Evolutionary conservation across 2,329 filamentous ascomycete genomes (phyloP).

Genomic region (Aaosphaeria arxii): DNA sequence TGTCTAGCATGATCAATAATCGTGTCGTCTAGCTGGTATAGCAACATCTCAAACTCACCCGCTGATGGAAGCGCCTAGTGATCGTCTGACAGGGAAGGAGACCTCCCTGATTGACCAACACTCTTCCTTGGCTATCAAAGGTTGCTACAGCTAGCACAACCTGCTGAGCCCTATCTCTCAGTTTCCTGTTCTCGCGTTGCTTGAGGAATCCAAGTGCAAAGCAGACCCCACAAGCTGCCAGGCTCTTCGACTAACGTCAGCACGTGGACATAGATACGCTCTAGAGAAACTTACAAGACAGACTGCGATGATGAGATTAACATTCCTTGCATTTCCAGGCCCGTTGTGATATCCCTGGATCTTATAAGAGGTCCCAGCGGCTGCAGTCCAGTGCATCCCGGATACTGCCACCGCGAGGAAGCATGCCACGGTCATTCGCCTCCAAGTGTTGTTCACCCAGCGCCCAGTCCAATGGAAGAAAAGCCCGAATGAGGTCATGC

Average conservation of each 20-base stretch:
- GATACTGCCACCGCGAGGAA: conserved; percentile 72
- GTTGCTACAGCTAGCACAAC: conserved; percentile 59
- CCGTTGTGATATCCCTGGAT: conserved; percentile 47
- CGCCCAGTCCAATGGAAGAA: conserved; percentile 75
- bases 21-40: background rate
- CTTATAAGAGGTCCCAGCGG: conserved; percentile 67
- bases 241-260: conserved; percentile 26
- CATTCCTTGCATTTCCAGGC: conserved; percentile 48
- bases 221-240: conserved; percentile 39
- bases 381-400: conserved; percentile 84
- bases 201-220: conserved; percentile 35
- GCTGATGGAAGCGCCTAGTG: conserved; percentile 55
- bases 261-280: conserved; percentile 43
- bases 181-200: conserved; percentile 35
- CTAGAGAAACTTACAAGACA: conserved; percentile 55
- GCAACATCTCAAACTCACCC: conserved; percentile 7
- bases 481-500: conserved; percentile 65
- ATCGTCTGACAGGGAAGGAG: conserved; percentile 71
- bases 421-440: conserved; percentile 63
- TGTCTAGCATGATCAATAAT: conserved; percentile 36
- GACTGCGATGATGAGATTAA: conserved; percentile 71
- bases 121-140: conserved; percentile 64
- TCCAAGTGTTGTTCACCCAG: conserved; percentile 80
- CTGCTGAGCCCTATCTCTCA: conserved; percentile 50
- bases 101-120: conserved; percentile 69